Base-by-base conservation (phyloP, 192 early-diverging fungal species). In the Coemansia sp. region DNA sequence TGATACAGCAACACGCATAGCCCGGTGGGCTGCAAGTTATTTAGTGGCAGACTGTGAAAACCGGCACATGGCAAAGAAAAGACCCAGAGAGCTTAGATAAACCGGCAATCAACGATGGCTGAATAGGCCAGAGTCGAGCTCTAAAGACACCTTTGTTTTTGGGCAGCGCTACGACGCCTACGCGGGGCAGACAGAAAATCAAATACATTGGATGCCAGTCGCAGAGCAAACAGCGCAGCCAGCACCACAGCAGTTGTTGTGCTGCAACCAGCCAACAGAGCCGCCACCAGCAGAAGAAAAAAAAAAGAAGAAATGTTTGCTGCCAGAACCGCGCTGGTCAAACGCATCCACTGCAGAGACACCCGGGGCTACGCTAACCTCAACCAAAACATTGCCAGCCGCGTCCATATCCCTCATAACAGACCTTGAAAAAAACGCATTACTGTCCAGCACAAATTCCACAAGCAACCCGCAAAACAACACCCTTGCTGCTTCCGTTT, bases 341-440 rank as follows among this genome's bases (percentile, higher is more conserved):
- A 9, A 22, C 64, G 64, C 52, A 66, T 66, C 64, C 64, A 66
- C 36, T 66, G 51, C 2, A 66, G 64, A 45, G 64, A 66, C 52
- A 66, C 64, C 20, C 38, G n/a, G 64, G 34, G 18, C 52, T 2
- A 66, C 15, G 32, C 51, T 51, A 9, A 66, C 15, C 2, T 33
- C 34, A 22, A 54, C 64, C 33, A 7, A 4, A 18, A 66, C 2
- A 11, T 22, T 17, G 4, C 54, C 22, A 14, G 20, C 4, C 54
- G n/a, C 22, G 1, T 22, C 18, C 0, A 8, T 2, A 0, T 5
- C 0, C 22, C 20, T 22, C 4, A 12, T 0, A 56, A 22, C 18
- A 33, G 52, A 34, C 54, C 1, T 28, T 28, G 22, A 48, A 48
- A n/a, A n/a, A n/a, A n/a, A n/a, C n/a, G n/a, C n/a, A n/a, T n/a